phyloP scores from a whole-genome alignment of 2,329 filamentous ascomycete species.

The Leptodontidium sp. region DNA sequence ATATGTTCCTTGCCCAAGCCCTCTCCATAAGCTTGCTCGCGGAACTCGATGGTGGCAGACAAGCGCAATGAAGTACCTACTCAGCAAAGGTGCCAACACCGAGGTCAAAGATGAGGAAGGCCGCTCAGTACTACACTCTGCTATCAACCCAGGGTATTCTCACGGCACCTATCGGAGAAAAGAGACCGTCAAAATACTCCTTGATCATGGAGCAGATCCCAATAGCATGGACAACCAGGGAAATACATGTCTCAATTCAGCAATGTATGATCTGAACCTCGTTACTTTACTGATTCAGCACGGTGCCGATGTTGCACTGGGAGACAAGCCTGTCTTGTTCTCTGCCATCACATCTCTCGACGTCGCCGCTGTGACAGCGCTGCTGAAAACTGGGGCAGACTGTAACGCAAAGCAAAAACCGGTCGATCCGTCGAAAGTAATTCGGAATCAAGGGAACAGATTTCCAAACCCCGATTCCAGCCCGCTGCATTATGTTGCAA shows the following conservation, averaged over 20 bases:
- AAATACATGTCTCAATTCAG: constrained; percentile 31
- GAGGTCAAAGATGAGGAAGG: constrained; percentile 26
- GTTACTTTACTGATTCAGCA: constrained; percentile 34
- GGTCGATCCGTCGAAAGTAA: neutral
- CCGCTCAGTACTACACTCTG: constrained; percentile 11
- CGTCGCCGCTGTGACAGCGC: neutral
- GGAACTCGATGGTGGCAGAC: constrained; percentile 32
- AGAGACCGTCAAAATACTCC: constrained; percentile 22
- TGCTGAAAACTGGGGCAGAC: constrained; percentile 28
- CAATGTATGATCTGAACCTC: constrained; percentile 32
- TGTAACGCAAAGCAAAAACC: constrained; percentile 23
- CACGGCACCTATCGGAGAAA: neutral
- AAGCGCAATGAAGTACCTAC: constrained; percentile 31
- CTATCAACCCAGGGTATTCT: constrained; percentile 25
- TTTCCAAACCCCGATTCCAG: constrained; percentile 13
- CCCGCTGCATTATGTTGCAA: constrained; percentile 29
- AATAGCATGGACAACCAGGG: constrained; percentile 24
- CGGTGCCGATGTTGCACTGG: constrained; percentile 33
- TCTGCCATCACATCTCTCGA: constrained; percentile 27
- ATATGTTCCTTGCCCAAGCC: constrained; percentile 18
- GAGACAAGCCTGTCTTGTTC: constrained; percentile 21
- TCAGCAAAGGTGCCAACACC: constrained; percentile 25
- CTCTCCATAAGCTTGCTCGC: constrained; percentile 29
- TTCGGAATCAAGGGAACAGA: neutral
- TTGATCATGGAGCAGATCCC: constrained; percentile 30